phyloP scores from a whole-genome alignment of 202 grass and related monocot genomes.

The Carex sylvatica region DNA sequence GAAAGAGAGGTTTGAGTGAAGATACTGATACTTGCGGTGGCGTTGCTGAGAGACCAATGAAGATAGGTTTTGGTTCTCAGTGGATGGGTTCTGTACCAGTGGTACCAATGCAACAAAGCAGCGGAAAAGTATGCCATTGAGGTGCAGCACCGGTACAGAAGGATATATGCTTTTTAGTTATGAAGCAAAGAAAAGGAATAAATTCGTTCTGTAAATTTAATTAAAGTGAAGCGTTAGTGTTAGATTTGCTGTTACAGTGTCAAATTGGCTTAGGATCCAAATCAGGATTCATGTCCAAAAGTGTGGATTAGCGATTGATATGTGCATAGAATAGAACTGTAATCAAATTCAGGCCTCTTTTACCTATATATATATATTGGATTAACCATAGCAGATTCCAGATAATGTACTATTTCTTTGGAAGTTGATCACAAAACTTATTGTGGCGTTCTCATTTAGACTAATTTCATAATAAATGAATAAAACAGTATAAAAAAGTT shows the following conservation, averaged over 20 bases:
- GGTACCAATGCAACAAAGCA: constrained; percentile 21
- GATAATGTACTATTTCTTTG: too few relatives aligned
- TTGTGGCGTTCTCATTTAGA: too few relatives aligned
- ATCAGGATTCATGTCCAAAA: constrained; percentile 15
- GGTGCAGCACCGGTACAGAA: not conserved
- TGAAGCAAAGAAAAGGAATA: not conserved
- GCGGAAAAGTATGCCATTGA: constrained; percentile 24
- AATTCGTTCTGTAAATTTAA: constrained; percentile 21
- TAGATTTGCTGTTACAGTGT: not conserved
- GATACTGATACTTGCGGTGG: constrained; percentile 30
- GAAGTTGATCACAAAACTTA: too few relatives aligned
- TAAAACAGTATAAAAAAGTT: too few relatives aligned
- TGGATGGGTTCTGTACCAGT: constrained; percentile 17
- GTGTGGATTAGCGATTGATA: constrained; percentile 4
- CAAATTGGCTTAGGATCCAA: not conserved
- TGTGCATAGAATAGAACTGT: constrained; percentile 1
- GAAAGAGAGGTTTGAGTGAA: constrained; percentile 57
- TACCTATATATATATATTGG: not conserved
- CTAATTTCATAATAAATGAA: too few relatives aligned
- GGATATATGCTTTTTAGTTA: not conserved
- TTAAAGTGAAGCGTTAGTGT: constrained; percentile 6
- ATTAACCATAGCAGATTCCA: too few relatives aligned
- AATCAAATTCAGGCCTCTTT: not conserved
- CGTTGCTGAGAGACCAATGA: constrained; percentile 47
- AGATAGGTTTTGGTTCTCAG: constrained; percentile 29